A percentile compares a stretch with the other conserved stretches of the same genome.
phyloP scores from a whole-genome alignment of 352 stramenopile genomes.

The Globisporangium spiculum region DNA sequence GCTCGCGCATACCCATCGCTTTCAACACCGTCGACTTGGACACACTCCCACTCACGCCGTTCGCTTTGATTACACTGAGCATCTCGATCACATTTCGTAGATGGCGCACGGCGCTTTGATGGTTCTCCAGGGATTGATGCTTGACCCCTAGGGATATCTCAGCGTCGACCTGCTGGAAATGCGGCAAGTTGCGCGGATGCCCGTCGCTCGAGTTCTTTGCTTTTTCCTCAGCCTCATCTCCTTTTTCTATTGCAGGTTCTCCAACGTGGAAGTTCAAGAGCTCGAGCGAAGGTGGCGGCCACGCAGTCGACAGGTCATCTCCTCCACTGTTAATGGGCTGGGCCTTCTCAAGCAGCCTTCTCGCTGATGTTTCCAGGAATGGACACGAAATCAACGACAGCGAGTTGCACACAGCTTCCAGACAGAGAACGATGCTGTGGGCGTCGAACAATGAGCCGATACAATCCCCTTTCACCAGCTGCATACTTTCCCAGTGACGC shows the following conservation, averaged over 20 bases:
- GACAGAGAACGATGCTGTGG: conserved; percentile 27
- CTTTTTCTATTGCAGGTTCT: neutral
- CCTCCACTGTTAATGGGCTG: conserved; percentile 7
- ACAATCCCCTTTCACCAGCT: neutral
- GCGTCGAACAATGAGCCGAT: conserved; percentile 35
- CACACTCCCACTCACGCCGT: neutral
- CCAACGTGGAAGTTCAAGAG: conserved; percentile 20
- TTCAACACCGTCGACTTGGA: conserved; percentile 23
- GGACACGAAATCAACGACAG: conserved; percentile 55
- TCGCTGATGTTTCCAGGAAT: conserved; percentile 33
- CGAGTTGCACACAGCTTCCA: conserved; percentile 53
- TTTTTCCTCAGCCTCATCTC: neutral
- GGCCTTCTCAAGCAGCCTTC: conserved; percentile 33
- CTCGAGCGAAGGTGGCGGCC: conserved; percentile 24
- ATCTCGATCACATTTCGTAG: conserved; percentile 18
- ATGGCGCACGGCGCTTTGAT: conserved; percentile 22
- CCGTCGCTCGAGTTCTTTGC: neutral
- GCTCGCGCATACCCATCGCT: conserved; percentile 47
- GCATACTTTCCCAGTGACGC: conserved; percentile 21
- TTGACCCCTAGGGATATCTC: conserved; percentile 22
- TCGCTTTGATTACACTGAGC: conserved; percentile 16
- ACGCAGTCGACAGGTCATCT: conserved; percentile 4
- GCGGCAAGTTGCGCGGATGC: neutral
- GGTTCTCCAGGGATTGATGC: conserved; percentile 12
- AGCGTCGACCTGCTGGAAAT: conserved; percentile 36